Conservation (phyloP, 2,329 filamentous ascomycete species). For the Ophiocordyceps camponoti-floridani region DNA sequence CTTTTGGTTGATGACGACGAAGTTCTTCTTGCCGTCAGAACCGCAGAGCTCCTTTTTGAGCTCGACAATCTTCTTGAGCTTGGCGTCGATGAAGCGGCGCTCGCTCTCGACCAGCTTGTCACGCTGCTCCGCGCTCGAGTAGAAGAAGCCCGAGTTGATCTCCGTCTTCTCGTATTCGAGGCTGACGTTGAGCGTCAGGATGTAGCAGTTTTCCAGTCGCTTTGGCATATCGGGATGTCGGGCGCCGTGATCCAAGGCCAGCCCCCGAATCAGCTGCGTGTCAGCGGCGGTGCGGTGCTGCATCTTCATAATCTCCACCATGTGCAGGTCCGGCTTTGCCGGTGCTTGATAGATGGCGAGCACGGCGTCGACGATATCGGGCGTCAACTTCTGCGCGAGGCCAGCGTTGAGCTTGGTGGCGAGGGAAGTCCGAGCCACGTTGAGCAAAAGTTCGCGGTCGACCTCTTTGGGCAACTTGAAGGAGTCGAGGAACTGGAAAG, state of each 20-base stretch:
- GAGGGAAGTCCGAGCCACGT: conserved; percentile 83
- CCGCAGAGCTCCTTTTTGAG: conserved; percentile 97
- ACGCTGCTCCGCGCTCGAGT: conserved; percentile 88
- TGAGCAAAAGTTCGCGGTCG: conserved; percentile 84
- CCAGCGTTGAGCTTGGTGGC: conserved; percentile 86
- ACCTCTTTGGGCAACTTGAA: conserved; percentile 85
- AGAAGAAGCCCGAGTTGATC: conserved; percentile 98
- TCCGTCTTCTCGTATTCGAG: conserved; percentile 98
- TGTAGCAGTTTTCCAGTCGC: conserved; percentile 84
- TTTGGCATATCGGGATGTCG: conserved; percentile 98
- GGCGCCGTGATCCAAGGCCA: conserved; percentile 88
- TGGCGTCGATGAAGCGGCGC: conserved; percentile 86
- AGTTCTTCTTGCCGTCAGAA: conserved; percentile 80
- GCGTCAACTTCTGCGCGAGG: conserved; percentile 79
- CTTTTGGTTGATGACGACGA: conserved; percentile 98
- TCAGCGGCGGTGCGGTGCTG: conserved; percentile 93
- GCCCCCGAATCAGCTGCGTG: conserved; percentile 83
- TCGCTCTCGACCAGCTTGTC: conserved; percentile 98
- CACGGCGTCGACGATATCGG: conserved; percentile 90
- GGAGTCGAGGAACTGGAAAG: conserved; percentile 64
- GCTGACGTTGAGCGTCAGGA: conserved; percentile 89
- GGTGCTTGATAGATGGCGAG: conserved; percentile 82
- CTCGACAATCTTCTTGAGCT: conserved; percentile 93
- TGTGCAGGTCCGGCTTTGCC: conserved; percentile 89
- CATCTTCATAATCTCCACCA: conserved; percentile 99